Evolutionary conservation across 345 rosid genomes (phyloP), one percentile per base, ranked within the genome.

Genomic region (Eucalyptus camaldulensis): DNA sequence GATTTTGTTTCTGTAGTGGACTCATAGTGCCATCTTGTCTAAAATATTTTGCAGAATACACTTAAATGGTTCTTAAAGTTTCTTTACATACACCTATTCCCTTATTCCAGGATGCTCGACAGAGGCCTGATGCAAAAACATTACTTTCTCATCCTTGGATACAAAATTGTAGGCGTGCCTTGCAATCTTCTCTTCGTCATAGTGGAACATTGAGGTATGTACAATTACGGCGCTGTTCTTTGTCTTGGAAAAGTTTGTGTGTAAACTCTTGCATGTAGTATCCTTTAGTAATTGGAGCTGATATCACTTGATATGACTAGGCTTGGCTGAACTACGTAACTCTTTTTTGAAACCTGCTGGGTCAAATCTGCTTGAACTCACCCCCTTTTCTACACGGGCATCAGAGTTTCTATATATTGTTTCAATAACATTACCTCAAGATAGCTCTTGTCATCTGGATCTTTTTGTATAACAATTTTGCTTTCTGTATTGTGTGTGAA

Each of bases 101-200:
- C 88, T 33, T 90, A 45, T 92, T 90, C 76, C 94, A 98, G 99
- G 99, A 98, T 95, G 96, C 99, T 86, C 95, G 99, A 87, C 97
- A 96, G 92, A 94, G 99, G 92, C 99, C 99, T 86, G 99, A 98
- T 95, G 99, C 99, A 87, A 97, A 98, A 93, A 96, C 99, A n/a
- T 89, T 98, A 88, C 99, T 98, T 90, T 98, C 99, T 91, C 99
- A 98, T 91, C 96, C 99, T 90, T 98, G 99, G 99, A 97, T 98
- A 93, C 95, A 93, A 88, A 97, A 96, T 89, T 96, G 93, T 90
- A 94, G 96, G 91, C 97, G 97, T 86, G 97, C 95, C 65, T 94
- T 97, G 91, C 98, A 97, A 91, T 95, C 99, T 91, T 93, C 98
- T 93, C 93, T 97, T 89, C 96, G 98, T 86, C 97, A 96, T 88